Evolutionary conservation across 73 alveolate species (phyloP).

Genomic region (Paramecium biaurelia): DNA sequence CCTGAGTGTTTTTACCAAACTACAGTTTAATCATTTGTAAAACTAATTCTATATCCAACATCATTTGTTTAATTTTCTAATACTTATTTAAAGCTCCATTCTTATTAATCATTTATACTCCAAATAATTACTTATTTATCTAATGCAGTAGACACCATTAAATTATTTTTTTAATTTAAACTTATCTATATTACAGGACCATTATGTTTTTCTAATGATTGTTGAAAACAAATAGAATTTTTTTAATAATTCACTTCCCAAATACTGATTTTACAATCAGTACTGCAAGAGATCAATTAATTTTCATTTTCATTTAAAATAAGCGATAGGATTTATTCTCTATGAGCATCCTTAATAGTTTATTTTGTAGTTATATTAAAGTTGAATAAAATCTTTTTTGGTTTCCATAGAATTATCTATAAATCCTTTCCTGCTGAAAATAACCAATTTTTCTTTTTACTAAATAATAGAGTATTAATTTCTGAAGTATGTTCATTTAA

Average conservation of each 20-base stretch:
- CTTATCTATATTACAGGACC: not conserved
- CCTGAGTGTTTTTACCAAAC: not conserved
- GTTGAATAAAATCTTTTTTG: not conserved
- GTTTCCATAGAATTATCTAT: not conserved
- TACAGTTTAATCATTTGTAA: not conserved
- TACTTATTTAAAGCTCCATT: not conserved
- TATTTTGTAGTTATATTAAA: not conserved
- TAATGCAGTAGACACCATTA: not conserved
- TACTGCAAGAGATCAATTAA: not conserved
- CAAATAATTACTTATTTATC: not conserved
- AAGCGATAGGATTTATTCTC: not conserved
- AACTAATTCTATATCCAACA: not conserved
- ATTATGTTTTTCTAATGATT: not conserved
- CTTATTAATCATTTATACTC: not conserved
- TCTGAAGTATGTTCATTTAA: not conserved
- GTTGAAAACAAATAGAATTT: not conserved
- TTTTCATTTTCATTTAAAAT: not conserved
- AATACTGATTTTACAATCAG: not conserved
- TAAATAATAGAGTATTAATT: not conserved
- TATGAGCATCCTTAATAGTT: not conserved
- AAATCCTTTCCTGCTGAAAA: not conserved
- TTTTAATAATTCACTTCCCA: not conserved
- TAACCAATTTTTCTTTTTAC: not conserved
- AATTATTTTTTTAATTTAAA: not conserved
- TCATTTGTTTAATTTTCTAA: not conserved